Conservation (phyloP, 139 green algal genomes). For the Tetratostichococcus sp. region DNA sequence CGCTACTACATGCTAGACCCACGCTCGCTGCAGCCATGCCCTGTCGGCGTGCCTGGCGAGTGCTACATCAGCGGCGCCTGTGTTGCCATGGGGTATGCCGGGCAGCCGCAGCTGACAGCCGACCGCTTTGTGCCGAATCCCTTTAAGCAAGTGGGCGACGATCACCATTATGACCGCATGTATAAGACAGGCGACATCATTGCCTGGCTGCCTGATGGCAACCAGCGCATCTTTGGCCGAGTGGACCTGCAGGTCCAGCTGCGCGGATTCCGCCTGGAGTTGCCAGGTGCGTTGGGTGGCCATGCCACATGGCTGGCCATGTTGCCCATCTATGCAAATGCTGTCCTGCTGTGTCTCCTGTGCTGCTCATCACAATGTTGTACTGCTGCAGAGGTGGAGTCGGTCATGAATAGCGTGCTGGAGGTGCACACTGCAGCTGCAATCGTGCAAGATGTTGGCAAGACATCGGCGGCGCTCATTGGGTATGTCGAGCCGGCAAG, state of each 20-base stretch:
- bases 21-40: neutral
- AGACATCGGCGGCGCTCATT: neutral
- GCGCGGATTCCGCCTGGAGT: constrained; percentile 40
- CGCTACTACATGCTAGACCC: neutral
- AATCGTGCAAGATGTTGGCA: neutral
- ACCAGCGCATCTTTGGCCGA: neutral
- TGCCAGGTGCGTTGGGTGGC: constrained; percentile 17
- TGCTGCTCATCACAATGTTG: no score
- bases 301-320: no score
- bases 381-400: constrained; percentile 31
- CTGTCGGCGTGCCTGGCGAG: constrained; percentile 43
- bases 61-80: constrained; percentile 34
- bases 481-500: constrained; percentile 6
- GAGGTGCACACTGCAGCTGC: neutral
- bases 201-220: neutral
- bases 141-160: constrained; percentile 11
- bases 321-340: no score
- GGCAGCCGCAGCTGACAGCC: constrained; percentile 25
- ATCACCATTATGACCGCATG: constrained; percentile 25
- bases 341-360: no score
- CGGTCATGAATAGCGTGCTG: neutral
- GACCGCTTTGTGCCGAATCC: constrained; percentile 46
- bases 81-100: constrained; percentile 37
- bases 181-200: constrained; percentile 28
- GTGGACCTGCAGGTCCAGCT: neutral